Base-by-base conservation (phyloP, 805 yeast species). In the Yamadazyma sp. region DNA sequence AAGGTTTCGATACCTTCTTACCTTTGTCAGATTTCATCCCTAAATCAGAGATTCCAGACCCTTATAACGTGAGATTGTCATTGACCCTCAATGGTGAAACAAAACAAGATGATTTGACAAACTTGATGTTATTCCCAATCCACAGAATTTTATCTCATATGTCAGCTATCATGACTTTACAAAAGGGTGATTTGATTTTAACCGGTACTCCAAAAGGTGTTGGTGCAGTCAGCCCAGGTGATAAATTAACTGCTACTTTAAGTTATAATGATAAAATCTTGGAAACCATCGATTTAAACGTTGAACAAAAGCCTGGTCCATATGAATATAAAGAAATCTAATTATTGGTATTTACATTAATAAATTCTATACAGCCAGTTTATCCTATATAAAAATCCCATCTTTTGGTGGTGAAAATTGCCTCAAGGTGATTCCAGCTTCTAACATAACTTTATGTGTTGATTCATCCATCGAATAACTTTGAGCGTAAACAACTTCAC, bases 141-240 rank as follows among this genome's bases (percentile, higher is more conserved):
- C 89, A 88, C 51, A 74, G 78, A 49, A 81, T 93, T 42, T 67
- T 93, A 42, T 73, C 84, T 36, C 76, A 82, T 33, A 83, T 89
- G 78, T 83, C 95, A 4, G 62, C 80, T n/a, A 80, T 86, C 49
- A 91, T 91, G 91, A 86, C 97, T 4, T 68, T 93, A 38, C 80
- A 89, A 50, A 80, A 86, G 35, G 96, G 96, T 20, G 98, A 93
- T 53, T 71, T 93, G 43, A 80, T 93, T 39, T 69, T 93, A 33
- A 93, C 98, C 1, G 98, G 98, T 12, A 93, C 98, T 1, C 98
- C 98, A 30, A 86, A 88, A 58, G 98, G 98, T 12, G 98, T 93
- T n/a, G 96, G 98, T 7, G 65, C 73, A 17, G 63, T 89, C 22
- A 58, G 58, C 5, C 85, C 95, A 0, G 98, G 97, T 7, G 98